phyloP scores from a whole-genome alignment of 2,329 filamentous ascomycete genomes.

The Claviceps lovelessii region DNA sequence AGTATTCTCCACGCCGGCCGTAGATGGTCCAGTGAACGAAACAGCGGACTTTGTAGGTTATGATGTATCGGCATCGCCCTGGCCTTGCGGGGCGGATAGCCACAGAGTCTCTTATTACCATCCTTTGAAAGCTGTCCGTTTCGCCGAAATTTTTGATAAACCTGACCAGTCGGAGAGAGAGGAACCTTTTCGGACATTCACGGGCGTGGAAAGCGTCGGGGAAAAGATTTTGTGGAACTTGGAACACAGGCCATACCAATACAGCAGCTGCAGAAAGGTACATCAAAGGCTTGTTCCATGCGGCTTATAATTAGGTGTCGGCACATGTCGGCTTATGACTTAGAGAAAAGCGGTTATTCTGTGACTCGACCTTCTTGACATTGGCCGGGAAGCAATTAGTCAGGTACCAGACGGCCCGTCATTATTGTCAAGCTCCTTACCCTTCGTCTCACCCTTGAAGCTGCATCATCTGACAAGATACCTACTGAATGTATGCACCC shows the following conservation, averaged over 20 bases:
- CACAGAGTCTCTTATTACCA: neutral
- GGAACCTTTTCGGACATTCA: neutral
- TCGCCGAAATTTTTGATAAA: neutral
- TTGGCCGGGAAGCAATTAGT: neutral
- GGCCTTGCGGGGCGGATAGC: neutral
- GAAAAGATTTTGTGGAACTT: neutral
- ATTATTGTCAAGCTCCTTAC: neutral
- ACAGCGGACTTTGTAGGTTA: neutral
- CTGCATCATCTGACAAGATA: neutral
- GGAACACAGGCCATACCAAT: neutral
- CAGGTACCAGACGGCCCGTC: neutral
- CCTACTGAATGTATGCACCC: neutral
- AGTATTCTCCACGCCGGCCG: too few species aligned
- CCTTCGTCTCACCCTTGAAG: neutral
- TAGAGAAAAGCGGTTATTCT: neutral
- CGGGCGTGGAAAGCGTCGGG: neutral
- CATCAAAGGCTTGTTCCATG: neutral
- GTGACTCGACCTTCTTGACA: neutral
- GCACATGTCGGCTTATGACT: neutral
- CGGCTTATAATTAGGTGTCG: neutral
- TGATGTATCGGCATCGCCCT: neutral
- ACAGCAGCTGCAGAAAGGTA: neutral
- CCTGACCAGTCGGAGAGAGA: neutral
- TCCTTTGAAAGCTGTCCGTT: neutral
- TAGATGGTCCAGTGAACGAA: neutral